Percentiles rank a stretch among this genome's conserved stretches.
Conservation (phyloP, 345 rosid species). For the Punica granatum region DNA sequence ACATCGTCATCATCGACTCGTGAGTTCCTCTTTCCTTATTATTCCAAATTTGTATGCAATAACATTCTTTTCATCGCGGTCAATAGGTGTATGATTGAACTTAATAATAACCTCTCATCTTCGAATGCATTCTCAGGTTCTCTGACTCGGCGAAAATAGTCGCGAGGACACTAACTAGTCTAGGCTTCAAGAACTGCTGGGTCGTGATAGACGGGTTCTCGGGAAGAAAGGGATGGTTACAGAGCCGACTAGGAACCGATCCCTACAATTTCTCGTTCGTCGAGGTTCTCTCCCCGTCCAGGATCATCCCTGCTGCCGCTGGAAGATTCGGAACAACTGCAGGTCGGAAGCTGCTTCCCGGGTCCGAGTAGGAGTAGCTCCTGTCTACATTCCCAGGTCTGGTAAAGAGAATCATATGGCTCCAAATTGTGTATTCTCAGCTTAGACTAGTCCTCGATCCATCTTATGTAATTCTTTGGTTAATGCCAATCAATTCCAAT, state of each 20-base stretch:
- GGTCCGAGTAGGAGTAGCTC: constrained; percentile 39
- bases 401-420: neutral
- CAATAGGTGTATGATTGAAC: neutral
- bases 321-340: constrained; percentile 53
- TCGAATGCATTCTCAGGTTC: constrained; percentile 35
- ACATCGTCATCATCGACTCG: constrained; percentile 81
- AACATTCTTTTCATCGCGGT: neutral
- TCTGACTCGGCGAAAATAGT: constrained; percentile 72
- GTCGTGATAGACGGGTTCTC: constrained; percentile 73
- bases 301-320: constrained; percentile 47
- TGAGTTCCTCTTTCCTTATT: constrained; percentile 24
- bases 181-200: constrained; percentile 80
- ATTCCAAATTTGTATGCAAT: neutral
- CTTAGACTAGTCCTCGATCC: neutral
- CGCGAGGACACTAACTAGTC: constrained; percentile 56
- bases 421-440: neutral
- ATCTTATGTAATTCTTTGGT: constrained; percentile 11
- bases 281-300: constrained; percentile 62
- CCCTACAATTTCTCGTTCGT: constrained; percentile 61
- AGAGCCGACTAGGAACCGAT: constrained; percentile 80
- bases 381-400: neutral
- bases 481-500: neutral
- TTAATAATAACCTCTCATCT: neutral
- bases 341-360: constrained; percentile 54
- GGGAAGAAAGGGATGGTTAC: constrained; percentile 84